Conservation (phyloP, 208 protist genomes). For the Trypanosoma theileri region DNA sequence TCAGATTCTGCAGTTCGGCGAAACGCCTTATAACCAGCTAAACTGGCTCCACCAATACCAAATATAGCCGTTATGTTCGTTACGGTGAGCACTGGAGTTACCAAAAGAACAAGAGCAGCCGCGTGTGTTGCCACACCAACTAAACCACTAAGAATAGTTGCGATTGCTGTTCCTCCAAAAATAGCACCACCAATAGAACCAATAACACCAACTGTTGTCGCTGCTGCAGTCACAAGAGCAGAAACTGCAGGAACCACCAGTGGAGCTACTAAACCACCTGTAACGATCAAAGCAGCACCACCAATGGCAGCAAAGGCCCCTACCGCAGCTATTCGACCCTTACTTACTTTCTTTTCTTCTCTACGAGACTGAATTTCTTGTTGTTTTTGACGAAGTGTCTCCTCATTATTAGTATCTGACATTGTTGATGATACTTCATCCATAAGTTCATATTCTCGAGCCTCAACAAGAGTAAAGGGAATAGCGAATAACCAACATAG, state of each 20-base stretch:
- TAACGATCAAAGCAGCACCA: constrained; percentile 59
- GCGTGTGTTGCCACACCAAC: constrained; percentile 73
- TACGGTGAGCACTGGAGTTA: constrained; percentile 68
- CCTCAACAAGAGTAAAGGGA: constrained; percentile 62
- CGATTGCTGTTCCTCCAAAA: constrained; percentile 42
- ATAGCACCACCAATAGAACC: constrained; percentile 52
- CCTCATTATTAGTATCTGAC: neutral
- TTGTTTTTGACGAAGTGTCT: constrained; percentile 5
- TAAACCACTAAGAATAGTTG: constrained; percentile 40
- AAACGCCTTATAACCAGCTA: constrained; percentile 73
- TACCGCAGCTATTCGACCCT: constrained; percentile 56
- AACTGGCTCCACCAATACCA: constrained; percentile 60
- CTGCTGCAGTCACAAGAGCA: constrained; percentile 45
- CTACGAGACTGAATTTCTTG: constrained; percentile 36
- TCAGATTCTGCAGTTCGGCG: constrained; percentile 67
- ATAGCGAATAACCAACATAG: constrained; percentile 70
- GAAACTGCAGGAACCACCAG: constrained; percentile 63
- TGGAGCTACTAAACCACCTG: constrained; percentile 72
- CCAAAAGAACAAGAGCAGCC: constrained; percentile 51
- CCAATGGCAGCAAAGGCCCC: constrained; percentile 73
- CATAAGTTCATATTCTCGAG: constrained; percentile 40
- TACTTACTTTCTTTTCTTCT: constrained; percentile 38
- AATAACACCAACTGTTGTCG: constrained; percentile 52
- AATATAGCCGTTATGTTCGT: constrained; percentile 75
- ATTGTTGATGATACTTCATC: constrained; percentile 1